A percentile compares a stretch with the other conserved stretches of the same genome.
These are phyloP conservation scores for Aspergillus brasiliensis DNA, from an alignment of 2,329 filamentous ascomycete species.

Conservation along the genomic window DNA sequence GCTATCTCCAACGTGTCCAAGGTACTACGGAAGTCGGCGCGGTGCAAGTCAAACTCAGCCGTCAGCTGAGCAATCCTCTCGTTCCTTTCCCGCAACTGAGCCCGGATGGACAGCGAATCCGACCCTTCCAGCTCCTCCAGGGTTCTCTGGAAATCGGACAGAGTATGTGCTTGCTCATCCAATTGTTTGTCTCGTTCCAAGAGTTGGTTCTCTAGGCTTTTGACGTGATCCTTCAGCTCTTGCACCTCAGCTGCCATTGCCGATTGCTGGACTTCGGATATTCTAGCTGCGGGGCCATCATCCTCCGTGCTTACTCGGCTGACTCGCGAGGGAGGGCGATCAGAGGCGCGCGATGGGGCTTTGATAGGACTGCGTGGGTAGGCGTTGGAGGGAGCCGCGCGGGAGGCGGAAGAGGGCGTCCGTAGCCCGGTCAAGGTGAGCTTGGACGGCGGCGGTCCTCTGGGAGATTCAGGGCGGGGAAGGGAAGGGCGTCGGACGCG, in stretches of 20 bases:
- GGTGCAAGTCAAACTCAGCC: slow-evolving; percentile 89
- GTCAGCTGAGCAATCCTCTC: slow-evolving; percentile 94
- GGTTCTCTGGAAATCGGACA: slow-evolving; percentile 88
- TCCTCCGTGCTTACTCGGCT: slow-evolving; percentile 44
- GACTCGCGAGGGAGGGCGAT: slow-evolving; percentile 42
- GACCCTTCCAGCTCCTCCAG: slow-evolving; percentile 80
- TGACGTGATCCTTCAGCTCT: slow-evolving; percentile 69
- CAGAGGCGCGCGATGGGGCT: slow-evolving; percentile 40
- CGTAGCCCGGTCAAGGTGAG: slow-evolving; percentile 58
- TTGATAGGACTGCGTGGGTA: slow-evolving; percentile 49
- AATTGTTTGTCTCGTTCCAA: slow-evolving; percentile 84
- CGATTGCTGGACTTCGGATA: slow-evolving; percentile 33
- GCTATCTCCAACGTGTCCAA: slow-evolving; percentile 96
- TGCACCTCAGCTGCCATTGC: slow-evolving; percentile 32
- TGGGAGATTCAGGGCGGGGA: slow-evolving; percentile 84
- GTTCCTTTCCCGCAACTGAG: slow-evolving; percentile 89
- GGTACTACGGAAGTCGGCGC: slow-evolving; percentile 93
- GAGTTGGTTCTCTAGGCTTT: slow-evolving; percentile 70
- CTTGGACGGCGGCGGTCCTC: slow-evolving; percentile 60
- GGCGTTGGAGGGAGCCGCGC: slow-evolving; percentile 39
- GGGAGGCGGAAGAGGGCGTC: slow-evolving; percentile 53
- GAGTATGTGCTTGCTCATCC: slow-evolving; percentile 78
- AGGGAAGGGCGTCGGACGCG: slow-evolving; percentile 71
- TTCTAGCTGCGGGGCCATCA: slow-evolving; percentile 35
- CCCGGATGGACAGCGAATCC: slow-evolving; percentile 74